phyloP scores from a whole-genome alignment of 148 eudicot species.

The Rhododendron kiyosumense region DNA sequence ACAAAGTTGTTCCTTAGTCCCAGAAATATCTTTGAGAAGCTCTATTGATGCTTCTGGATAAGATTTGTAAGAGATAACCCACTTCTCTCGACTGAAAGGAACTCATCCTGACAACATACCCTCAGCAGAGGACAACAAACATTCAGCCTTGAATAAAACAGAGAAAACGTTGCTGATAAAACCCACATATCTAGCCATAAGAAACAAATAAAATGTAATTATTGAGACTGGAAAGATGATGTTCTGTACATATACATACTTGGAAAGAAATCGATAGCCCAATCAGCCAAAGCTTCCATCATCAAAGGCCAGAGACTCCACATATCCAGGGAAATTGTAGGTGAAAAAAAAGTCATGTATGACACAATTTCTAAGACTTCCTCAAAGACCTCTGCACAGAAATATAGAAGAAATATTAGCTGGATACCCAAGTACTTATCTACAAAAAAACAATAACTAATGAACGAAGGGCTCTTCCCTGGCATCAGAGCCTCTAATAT shows the following conservation, averaged over 20 bases:
- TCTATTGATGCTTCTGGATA: background rate
- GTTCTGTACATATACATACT: conserved; percentile 41
- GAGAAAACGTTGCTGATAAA: background rate
- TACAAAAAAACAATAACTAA: background rate
- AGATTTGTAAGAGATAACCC: background rate
- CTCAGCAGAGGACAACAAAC: background rate
- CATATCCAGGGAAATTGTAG: conserved; percentile 88
- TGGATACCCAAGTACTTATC: background rate
- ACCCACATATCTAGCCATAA: background rate
- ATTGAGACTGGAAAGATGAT: background rate
- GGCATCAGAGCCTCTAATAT: background rate
- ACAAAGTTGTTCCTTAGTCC: background rate
- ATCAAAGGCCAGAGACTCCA: conserved; percentile 99
- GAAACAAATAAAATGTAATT: background rate
- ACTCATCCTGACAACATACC: background rate
- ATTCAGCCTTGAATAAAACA: background rate
- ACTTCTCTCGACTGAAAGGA: background rate
- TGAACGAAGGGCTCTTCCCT: background rate
- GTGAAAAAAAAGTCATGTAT: conserved; percentile 94
- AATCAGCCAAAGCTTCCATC: conserved; percentile 91
- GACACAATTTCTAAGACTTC: conserved; percentile 97
- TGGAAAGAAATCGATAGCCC: conserved; percentile 99
- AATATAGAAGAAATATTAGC: background rate
- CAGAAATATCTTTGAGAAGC: background rate
- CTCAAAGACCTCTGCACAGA: conserved; percentile 87